These are phyloP conservation scores for Chaetomiaceae sp. DNA, from an alignment of 2,329 filamentous ascomycete genomes.

Conservation along the genomic window DNA sequence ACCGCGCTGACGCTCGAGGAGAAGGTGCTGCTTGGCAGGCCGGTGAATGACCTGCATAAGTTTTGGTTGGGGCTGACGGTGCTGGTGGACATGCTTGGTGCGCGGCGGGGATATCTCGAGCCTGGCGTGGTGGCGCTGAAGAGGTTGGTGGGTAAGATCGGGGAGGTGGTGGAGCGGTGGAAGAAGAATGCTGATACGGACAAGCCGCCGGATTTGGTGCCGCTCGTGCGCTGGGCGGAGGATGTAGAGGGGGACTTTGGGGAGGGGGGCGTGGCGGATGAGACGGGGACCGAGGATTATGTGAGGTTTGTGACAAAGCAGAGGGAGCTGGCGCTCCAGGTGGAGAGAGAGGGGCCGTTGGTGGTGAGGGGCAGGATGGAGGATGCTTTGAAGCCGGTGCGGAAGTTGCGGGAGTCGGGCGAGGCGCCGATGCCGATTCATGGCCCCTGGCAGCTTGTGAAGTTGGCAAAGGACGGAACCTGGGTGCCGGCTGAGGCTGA, in stretches of 20 bases:
- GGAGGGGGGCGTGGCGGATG: background rate
- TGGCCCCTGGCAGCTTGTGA: constrained; percentile 5
- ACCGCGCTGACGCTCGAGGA: too few species aligned
- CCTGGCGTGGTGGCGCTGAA: background rate
- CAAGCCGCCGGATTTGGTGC: background rate
- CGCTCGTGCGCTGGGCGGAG: background rate
- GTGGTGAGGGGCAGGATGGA: background rate
- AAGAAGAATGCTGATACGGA: background rate
- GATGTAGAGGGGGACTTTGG: background rate
- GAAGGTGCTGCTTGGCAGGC: background rate
- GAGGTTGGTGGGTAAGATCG: background rate
- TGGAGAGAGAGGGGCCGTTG: background rate
- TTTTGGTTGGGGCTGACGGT: background rate
- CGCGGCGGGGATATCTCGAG: background rate
- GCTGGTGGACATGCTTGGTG: background rate
- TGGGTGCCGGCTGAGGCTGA: background rate
- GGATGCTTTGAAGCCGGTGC: background rate
- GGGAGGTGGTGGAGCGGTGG: background rate
- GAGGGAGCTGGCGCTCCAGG: background rate
- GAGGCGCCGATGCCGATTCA: background rate
- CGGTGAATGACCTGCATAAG: background rate
- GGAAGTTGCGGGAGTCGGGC: background rate
- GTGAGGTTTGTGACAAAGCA: background rate
- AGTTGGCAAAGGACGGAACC: background rate
- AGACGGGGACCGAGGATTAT: background rate